Evolutionary conservation across 2,329 filamentous ascomycete species (phyloP).

Genomic region (Botryotinia calthae): DNA sequence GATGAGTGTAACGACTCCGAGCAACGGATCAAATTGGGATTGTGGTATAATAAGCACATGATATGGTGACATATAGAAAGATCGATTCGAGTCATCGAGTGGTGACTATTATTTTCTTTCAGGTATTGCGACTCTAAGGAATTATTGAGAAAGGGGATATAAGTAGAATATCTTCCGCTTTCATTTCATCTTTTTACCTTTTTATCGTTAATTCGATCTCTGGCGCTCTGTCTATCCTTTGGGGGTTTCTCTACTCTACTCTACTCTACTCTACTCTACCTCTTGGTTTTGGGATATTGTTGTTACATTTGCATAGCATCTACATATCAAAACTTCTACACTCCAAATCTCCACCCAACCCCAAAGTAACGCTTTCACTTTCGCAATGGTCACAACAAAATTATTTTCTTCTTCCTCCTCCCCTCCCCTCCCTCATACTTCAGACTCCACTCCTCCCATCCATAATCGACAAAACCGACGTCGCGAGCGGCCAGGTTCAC

Average conservation of each 20-base stretch:
- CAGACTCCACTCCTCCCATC: slow-evolving; percentile 11
- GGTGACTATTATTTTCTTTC: neutral
- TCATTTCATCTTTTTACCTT: neutral
- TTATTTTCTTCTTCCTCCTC: neutral
- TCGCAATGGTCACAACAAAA: neutral
- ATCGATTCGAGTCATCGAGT: slow-evolving; percentile 11
- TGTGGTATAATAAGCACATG: neutral
- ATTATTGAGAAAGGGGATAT: neutral
- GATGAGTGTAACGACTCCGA: neutral
- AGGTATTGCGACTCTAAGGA: neutral
- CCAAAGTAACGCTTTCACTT: neutral
- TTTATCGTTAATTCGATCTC: neutral
- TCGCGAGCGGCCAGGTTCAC: slow-evolving; percentile 37
- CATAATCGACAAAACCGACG: slow-evolving; percentile 37
- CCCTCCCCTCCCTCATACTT: neutral
- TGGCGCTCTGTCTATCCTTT: neutral
- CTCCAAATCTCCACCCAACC: neutral
- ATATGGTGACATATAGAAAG: neutral
- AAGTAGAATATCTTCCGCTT: neutral
- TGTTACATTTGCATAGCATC: neutral
- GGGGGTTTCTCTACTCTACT: neutral
- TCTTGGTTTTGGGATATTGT: neutral
- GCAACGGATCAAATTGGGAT: neutral
- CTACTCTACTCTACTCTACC: neutral
- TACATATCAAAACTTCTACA: neutral